Base-by-base conservation (phyloP, 139 green algal genomes). In the Coelastrella sp. region DNA sequence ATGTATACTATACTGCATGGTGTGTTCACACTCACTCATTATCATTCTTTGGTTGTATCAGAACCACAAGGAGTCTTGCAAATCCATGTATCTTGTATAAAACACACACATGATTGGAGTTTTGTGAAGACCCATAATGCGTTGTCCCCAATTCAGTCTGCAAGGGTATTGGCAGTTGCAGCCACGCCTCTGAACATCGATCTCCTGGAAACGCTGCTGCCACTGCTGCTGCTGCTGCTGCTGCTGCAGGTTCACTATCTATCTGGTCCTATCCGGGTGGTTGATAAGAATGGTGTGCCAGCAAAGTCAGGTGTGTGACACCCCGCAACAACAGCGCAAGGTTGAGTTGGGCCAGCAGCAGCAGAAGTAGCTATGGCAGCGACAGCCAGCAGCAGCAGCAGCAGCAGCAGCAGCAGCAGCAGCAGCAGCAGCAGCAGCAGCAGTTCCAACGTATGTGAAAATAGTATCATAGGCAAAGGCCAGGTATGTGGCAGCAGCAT, bases 161-260 rank as follows among this genome's bases (percentile, higher is more conserved):
- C 32, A 47, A 47, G 32, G 32, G 32, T 47, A 47, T 6, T 22
- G 68, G 68, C 68, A 76, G 68, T 6, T 5, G 68, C 68, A 76
- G 68, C 16, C 3, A n/a, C n/a, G 17, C 2, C 68, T 54, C 4
- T 60, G 32, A 81, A 13, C 75, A 54, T 60, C 75, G 59, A 16
- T n/a, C 3, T 61, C 23, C 32, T 47, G 32, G 32, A 47, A 47
- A 47, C 57, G 80, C 65, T 64, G 32, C 20, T 60, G 77, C 54
- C 65, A 54, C 47, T 80, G 16, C 47, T 64, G 58, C 59, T 73
- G 79, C 64, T 64, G 32, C 58, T 60, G 77, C 77, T 80, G 58
- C 57, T 73, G 57, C 16, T 58, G 66, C 85, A 94, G 89, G 92
- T 95, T 85, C 95, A 97, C 84, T 94, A 96, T 89, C 89, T 97